Evolutionary conservation across 805 yeast species (phyloP).

Genomic region (Candida caryicola): DNA sequence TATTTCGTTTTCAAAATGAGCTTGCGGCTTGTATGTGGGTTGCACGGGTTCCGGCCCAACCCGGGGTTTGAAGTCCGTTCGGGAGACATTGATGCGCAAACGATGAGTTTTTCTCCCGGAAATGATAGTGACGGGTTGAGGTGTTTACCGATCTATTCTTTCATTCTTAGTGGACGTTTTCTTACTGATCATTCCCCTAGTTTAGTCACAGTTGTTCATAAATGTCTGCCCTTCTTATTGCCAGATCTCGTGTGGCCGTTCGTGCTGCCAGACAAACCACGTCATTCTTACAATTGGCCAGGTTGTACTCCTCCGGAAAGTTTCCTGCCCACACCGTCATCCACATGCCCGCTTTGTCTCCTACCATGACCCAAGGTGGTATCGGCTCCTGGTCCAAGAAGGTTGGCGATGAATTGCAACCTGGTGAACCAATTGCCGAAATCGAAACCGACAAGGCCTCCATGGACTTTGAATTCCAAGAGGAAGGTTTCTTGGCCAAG

Average conservation of each 20-base stretch:
- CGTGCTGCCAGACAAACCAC: constrained; percentile 13
- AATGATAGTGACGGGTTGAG: not conserved
- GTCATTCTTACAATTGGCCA: constrained; percentile 26
- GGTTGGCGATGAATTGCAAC: constrained; percentile 81
- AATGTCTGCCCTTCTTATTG: constrained; percentile 39
- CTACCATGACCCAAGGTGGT: constrained; percentile 97
- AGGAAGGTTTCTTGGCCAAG: constrained; percentile 90
- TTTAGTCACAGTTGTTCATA: not conserved
- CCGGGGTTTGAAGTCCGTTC: constrained; percentile 6
- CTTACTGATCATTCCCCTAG: constrained; percentile 1
- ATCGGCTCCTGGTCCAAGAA: constrained; percentile 86
- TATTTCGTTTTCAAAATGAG: no score
- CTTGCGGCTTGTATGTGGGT: no score
- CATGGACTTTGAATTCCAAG: constrained; percentile 98
- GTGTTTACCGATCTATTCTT: not conserved
- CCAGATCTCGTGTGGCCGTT: constrained; percentile 26
- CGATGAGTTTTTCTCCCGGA: constrained; percentile 11
- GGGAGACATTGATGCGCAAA: constrained; percentile 8
- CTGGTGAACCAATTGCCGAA: constrained; percentile 96
- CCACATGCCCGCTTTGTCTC: constrained; percentile 98
- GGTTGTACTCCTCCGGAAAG: constrained; percentile 43
- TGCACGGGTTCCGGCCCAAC: not conserved
- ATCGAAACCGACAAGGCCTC: constrained; percentile 97
- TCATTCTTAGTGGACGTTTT: not conserved
- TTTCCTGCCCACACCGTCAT: constrained; percentile 86